Evolutionary conservation across 257 asterid species (phyloP).

Genomic region (Solanum paucissectum): DNA sequence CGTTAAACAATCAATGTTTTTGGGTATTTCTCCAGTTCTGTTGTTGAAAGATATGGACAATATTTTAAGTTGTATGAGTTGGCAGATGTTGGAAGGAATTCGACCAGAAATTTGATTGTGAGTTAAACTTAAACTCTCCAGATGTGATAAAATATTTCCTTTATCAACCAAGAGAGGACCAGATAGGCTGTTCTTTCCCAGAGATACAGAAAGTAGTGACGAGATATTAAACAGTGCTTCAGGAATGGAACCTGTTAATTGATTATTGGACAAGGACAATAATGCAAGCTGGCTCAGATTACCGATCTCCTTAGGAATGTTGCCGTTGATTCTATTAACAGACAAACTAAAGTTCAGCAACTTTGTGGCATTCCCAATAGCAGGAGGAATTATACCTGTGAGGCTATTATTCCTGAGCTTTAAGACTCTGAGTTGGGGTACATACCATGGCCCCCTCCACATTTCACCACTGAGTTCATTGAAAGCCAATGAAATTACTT

Average conservation of each 20-base stretch:
- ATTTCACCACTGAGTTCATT: no score
- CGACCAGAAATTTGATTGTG: constrained; percentile 2
- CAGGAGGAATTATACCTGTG: no score
- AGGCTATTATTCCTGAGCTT: no score
- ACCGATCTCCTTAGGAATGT: constrained; percentile 5
- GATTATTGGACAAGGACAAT: neutral
- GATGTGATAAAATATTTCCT: neutral
- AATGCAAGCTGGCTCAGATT: neutral
- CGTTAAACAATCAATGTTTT: constrained; percentile 18
- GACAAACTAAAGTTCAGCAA: neutral
- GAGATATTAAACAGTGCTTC: constrained; percentile 14
- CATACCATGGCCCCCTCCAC: no score
- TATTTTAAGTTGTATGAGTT: neutral
- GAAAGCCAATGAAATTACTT: no score
- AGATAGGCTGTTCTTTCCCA: constrained; percentile 8
- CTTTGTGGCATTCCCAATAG: neutral
- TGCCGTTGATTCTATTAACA: neutral
- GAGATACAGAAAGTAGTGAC: neutral
- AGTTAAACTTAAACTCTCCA: constrained; percentile 8
- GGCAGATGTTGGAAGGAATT: constrained; percentile 18
- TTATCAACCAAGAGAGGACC: constrained; percentile 6
- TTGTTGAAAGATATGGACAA: constrained; percentile 6
- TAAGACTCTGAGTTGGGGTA: no score
- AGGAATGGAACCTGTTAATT: constrained; percentile 22
- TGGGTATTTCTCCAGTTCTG: constrained; percentile 14